Evolutionary conservation across 306 rosid species (phyloP).

Genomic region (Vigna nakashimae): DNA sequence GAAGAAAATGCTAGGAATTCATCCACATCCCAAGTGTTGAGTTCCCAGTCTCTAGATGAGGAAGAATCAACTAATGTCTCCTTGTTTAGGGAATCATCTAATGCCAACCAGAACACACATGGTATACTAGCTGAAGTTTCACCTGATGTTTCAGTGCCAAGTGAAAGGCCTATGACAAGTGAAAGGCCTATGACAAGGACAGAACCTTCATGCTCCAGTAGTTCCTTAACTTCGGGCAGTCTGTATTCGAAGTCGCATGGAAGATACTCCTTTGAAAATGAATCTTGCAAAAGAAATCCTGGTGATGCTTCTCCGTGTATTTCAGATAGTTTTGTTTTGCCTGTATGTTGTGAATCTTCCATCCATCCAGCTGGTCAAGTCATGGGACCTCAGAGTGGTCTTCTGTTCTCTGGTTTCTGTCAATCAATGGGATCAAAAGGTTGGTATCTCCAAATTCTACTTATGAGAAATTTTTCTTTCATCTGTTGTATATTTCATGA

Average conservation of each 20-base stretch:
- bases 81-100: slow-evolving; percentile 33
- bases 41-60: slow-evolving; percentile 40
- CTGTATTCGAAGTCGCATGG: slow-evolving; percentile 13
- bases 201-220: slow-evolving; percentile 35
- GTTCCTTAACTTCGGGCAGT: slow-evolving; percentile 45
- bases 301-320: slow-evolving; percentile 36
- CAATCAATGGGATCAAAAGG: slow-evolving; percentile 57
- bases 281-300: slow-evolving; percentile 38
- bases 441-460: slow-evolving; percentile 47
- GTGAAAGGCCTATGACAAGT: slow-evolving; percentile 48
- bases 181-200: slow-evolving; percentile 36
- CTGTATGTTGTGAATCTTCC: slow-evolving; percentile 40
- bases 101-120: slow-evolving; percentile 30
- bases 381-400: slow-evolving; percentile 40
- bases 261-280: too few species aligned
- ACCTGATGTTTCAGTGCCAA: slow-evolving; percentile 39
- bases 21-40: slow-evolving; percentile 34
- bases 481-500: slow-evolving; percentile 22
- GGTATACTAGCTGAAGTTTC: slow-evolving; percentile 36
- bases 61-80: slow-evolving; percentile 46
- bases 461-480: slow-evolving; percentile 16
- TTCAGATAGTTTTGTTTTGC: slow-evolving; percentile 42
- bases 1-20: slow-evolving; percentile 46
- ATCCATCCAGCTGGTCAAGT: slow-evolving; percentile 36
- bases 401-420: slow-evolving; percentile 45